Conservation (phyloP, 1,284 basidiomycete genomes). For the Tilletiaria anomala region DNA sequence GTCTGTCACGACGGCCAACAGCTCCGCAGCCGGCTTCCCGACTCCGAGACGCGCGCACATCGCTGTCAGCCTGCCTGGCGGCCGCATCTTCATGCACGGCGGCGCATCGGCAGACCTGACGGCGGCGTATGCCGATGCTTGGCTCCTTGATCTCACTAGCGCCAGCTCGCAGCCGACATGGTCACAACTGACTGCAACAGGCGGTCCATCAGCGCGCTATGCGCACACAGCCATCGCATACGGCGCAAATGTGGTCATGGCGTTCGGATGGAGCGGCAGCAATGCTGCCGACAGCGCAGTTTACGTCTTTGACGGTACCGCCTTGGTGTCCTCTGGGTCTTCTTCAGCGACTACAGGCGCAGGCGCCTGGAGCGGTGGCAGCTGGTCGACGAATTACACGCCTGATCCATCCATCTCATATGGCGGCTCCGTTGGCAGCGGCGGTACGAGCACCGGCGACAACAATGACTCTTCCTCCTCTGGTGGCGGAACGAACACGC, state of each 20-base stretch:
- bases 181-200: slow-evolving; percentile 11
- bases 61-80: slow-evolving; percentile 23
- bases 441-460: neutral
- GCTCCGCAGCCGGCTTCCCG: too few relatives aligned
- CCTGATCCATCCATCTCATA: slow-evolving; percentile 12
- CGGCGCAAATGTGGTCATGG: slow-evolving; percentile 18
- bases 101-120: slow-evolving; percentile 23
- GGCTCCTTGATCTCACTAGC: slow-evolving; percentile 34
- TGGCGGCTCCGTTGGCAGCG: neutral
- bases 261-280: slow-evolving; percentile 20
- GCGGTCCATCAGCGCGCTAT: slow-evolving; percentile 21
- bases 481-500: slow-evolving; percentile 3
- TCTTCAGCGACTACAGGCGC: slow-evolving; percentile 1
- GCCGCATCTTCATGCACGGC: slow-evolving; percentile 27
- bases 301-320: slow-evolving; percentile 16
- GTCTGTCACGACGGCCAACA: too few relatives aligned
- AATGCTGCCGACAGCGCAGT: slow-evolving; percentile 15
- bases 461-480: neutral
- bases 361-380: slow-evolving; percentile 19
- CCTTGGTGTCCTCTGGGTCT: slow-evolving; percentile 3
- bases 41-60: slow-evolving; percentile 21
- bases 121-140: slow-evolving; percentile 23
- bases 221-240: slow-evolving; percentile 27
- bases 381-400: slow-evolving; percentile 16
- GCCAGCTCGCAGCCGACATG: slow-evolving; percentile 20